phyloP scores from a whole-genome alignment of 495 filamentous ascomycete genomes.

The Aspergillus sclerotiicarbonarius region DNA sequence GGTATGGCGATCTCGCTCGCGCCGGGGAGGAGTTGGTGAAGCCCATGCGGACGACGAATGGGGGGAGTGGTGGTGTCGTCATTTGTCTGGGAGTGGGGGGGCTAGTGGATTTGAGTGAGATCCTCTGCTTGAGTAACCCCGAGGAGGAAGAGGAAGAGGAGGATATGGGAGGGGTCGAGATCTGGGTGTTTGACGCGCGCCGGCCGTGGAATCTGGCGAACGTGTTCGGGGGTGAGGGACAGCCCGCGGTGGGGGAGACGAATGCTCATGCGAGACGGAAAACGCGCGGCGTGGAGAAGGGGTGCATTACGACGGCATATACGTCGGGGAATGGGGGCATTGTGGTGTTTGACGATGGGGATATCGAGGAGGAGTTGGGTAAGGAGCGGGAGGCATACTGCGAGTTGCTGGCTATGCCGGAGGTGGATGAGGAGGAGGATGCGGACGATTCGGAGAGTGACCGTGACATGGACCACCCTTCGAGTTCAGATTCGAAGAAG shows the following conservation, averaged over 20 bases:
- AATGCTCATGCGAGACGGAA: conserved; percentile 52
- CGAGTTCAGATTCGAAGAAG: conserved; percentile 54
- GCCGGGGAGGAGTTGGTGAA: conserved; percentile 71
- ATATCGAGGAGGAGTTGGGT: conserved; percentile 83
- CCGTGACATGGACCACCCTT: conserved; percentile 23
- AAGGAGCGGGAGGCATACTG: conserved; percentile 78
- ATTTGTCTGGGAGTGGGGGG: conserved; percentile 92
- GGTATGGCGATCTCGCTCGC: conserved; percentile 84
- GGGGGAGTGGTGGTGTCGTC: conserved; percentile 80
- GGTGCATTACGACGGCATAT: conserved; percentile 68
- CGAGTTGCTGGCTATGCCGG: conserved; percentile 82
- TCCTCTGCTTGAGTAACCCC: conserved; percentile 60
- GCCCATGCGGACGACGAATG: conserved; percentile 77
- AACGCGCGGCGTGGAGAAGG: conserved; percentile 54
- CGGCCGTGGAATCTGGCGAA: conserved; percentile 94
- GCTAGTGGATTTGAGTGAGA: conserved; percentile 75
- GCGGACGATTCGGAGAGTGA: conserved; percentile 45
- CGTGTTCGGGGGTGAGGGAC: conserved; percentile 78
- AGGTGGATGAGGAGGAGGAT: conserved; percentile 78
- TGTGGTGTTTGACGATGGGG: conserved; percentile 91
- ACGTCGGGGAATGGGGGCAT: conserved; percentile 77
- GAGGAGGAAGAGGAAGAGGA: conserved; percentile 55
- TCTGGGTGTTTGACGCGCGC: conserved; percentile 90
- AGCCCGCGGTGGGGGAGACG: conserved; percentile 44
- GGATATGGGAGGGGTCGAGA: conserved; percentile 73